phyloP scores from a whole-genome alignment of 371 early-diverging fungal genomes.

The Apophysomyces elegans region DNA sequence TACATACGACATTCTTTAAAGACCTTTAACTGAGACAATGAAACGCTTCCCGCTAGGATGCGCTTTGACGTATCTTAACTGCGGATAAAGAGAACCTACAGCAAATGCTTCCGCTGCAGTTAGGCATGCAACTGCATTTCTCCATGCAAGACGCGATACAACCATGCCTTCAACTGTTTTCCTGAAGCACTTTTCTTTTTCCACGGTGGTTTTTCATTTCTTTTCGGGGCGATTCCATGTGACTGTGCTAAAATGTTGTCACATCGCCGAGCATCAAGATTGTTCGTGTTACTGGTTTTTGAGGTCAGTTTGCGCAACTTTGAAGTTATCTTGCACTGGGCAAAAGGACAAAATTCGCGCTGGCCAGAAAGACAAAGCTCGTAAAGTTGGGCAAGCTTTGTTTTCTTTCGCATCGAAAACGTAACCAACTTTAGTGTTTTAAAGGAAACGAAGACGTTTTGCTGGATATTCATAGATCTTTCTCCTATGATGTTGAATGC shows the following conservation, averaged over 20 bases:
- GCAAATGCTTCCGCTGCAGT: neutral
- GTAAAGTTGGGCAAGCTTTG: too few relatives aligned
- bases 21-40: constrained; percentile 1
- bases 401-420: too few relatives aligned
- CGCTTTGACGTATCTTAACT: neutral
- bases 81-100: neutral
- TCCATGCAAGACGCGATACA: constrained; percentile 7
- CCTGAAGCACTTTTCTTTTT: neutral
- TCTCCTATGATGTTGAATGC: too few relatives aligned
- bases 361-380: too few relatives aligned
- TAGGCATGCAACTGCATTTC: neutral
- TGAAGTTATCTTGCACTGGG: too few relatives aligned
- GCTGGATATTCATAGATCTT: too few relatives aligned
- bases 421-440: too few relatives aligned
- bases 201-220: neutral
- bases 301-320: too few relatives aligned
- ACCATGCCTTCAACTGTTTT: constrained; percentile 6
- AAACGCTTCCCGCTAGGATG: constrained; percentile 1
- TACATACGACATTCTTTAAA: neutral
- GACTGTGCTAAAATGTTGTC: neutral
- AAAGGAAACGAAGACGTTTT: too few relatives aligned
- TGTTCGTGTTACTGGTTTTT: too few relatives aligned
- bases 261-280: neutral
- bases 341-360: too few relatives aligned
- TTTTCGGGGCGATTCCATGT: constrained; percentile 1